Conservation (phyloP, 2,329 filamentous ascomycete species). For the Alternaria dauci region DNA sequence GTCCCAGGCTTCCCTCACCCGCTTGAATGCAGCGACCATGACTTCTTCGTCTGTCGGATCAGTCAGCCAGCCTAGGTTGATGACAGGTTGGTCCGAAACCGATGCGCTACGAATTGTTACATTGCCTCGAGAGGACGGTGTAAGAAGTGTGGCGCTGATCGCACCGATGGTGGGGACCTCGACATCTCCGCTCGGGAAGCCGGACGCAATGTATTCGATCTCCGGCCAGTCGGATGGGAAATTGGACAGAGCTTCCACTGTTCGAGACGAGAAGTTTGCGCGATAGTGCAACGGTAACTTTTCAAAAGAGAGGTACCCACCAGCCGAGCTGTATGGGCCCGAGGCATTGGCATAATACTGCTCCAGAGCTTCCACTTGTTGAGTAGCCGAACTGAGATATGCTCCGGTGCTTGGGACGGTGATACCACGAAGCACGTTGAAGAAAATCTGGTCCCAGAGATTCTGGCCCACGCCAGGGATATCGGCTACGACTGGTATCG, state of each 20-base stretch:
- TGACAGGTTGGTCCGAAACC: too few species aligned
- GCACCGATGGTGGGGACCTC: not conserved
- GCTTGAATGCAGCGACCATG: too few species aligned
- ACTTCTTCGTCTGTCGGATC: too few species aligned
- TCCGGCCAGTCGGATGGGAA: not conserved
- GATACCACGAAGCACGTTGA: not conserved
- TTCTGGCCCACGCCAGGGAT: conserved; percentile 36
- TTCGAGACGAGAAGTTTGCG: not conserved
- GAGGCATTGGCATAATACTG: not conserved
- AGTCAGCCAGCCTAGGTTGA: too few species aligned
- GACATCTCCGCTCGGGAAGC: too few species aligned
- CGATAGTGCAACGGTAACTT: conserved; percentile 1
- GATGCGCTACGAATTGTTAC: too few species aligned
- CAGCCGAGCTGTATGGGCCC: conserved; percentile 1
- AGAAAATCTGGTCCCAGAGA: conserved; percentile 23
- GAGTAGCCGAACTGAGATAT: too few species aligned
- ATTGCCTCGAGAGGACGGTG: too few species aligned
- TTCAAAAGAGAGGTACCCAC: not conserved
- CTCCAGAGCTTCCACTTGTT: not conserved
- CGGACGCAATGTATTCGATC: not conserved
- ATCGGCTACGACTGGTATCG: conserved; percentile 31
- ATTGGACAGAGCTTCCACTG: not conserved
- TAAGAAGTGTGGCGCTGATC: too few species aligned
- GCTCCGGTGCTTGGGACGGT: too few species aligned
- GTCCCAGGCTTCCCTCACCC: too few species aligned